Base-by-base conservation (phyloP, 495 filamentous ascomycete genomes). In the Bryoglossum gracile region DNA sequence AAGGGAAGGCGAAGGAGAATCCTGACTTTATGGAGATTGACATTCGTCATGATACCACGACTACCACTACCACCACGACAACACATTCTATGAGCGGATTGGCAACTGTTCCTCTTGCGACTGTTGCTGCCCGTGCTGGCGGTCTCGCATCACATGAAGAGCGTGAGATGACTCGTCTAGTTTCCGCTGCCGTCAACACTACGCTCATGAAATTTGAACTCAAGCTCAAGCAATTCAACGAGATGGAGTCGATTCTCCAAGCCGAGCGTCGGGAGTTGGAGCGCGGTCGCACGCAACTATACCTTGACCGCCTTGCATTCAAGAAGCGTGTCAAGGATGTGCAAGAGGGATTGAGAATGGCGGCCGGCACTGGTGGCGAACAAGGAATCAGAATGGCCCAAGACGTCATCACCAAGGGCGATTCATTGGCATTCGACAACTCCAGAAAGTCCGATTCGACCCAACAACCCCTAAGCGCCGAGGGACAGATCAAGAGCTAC, bases 121-220 rank as follows among this genome's bases (percentile, higher is more conserved):
- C 87, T 23, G 82, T 89, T 21, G 89, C 89, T 10, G 89, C 87
- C 1, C 86, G 92, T 46, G 81, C 90, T 17, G 82, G 84, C 10
- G 91, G 84, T 4, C 80, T 98, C 23, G 87, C 89, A 8, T 95
- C 92, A 0, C 89, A 96, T 58, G 89, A 95, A 64, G 92, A 98
- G 66, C 88, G 92, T 22, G 87, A 94, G 62, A 91, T 95, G 84
- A 91, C 91, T 23, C 80, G 85, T 13, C 82, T 96, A 36, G 86
- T 96, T 18, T 88, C 87, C 9, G 78, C 86, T 2, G 81, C 88
- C 0, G 84, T 94, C 45, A 95, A 95, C 62, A 70, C 87, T 13
- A 88, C 83, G 14, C 74, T 95, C 23, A 77, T 87, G 58, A 90
- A 90, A 64, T 76, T 89, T 61, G 84, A 90, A 59, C 70, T 89